phyloP scores from a whole-genome alignment of 148 eudicot genomes.

The Nyssa sinensis region DNA sequence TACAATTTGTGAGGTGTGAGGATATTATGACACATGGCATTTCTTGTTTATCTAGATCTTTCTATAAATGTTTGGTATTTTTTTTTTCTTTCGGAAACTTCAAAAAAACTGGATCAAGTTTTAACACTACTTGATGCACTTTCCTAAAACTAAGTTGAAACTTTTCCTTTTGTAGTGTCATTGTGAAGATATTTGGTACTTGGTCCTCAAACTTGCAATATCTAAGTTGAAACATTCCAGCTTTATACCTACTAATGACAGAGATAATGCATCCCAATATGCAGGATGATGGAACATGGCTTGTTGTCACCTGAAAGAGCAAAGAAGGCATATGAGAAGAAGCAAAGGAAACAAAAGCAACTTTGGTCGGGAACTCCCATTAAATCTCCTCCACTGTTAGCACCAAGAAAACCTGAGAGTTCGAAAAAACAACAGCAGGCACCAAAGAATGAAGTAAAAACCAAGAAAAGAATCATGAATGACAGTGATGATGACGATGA shows the following conservation, averaged over 20 bases:
- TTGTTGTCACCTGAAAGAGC: slow-evolving; percentile 74
- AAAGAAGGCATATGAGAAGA: slow-evolving; percentile 78
- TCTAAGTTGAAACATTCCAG: not conserved
- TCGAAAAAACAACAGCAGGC: slow-evolving; percentile 47
- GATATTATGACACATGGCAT: too few species aligned
- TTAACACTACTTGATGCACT: not conserved
- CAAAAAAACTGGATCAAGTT: not conserved
- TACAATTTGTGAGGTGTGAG: not conserved
- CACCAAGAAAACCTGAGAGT: slow-evolving; percentile 49
- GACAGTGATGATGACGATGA: slow-evolving; percentile 58
- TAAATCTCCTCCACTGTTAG: slow-evolving; percentile 38
- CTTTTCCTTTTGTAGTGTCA: not conserved
- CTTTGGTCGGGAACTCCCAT: slow-evolving; percentile 63
- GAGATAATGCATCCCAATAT: slow-evolving; percentile 11
- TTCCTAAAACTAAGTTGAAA: not conserved
- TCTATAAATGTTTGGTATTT: not conserved
- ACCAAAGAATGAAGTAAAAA: slow-evolving; percentile 57
- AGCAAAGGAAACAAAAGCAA: slow-evolving; percentile 81
- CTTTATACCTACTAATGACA: slow-evolving; percentile 6
- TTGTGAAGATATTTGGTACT: not conserved
- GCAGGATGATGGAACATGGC: slow-evolving; percentile 96
- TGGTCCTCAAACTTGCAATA: not conserved
- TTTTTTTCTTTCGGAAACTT: not conserved
- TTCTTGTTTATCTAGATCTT: not conserved
- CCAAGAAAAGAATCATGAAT: slow-evolving; percentile 48